A percentile compares a stretch with the other conserved stretches of the same genome.
These are phyloP conservation scores for Salix viminalis DNA, from an alignment of 345 rosid genomes.

Conservation along the genomic window DNA sequence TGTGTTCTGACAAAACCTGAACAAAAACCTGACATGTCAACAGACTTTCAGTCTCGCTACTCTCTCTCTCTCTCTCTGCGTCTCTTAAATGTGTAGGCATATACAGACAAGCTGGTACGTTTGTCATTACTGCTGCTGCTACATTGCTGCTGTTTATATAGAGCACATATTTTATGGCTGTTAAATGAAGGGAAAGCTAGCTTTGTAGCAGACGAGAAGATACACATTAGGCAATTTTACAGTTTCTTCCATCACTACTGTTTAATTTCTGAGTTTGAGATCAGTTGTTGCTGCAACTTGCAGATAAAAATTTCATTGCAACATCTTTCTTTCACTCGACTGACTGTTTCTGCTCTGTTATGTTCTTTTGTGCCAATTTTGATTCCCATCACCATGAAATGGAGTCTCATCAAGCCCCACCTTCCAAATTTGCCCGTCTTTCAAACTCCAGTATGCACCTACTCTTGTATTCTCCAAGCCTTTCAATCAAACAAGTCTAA, in stretches of 20 bases:
- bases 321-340: background rate
- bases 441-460: slow-evolving; percentile 8
- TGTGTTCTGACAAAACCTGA: slow-evolving; percentile 14
- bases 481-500: background rate
- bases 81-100: background rate
- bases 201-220: background rate
- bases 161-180: background rate
- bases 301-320: background rate
- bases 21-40: slow-evolving; percentile 4
- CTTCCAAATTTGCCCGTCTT: slow-evolving; percentile 25
- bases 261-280: background rate
- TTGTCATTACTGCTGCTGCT: background rate
- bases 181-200: background rate
- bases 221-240: background rate
- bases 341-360: background rate
- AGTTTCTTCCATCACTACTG: background rate
- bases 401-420: slow-evolving; percentile 28
- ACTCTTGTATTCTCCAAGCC: background rate
- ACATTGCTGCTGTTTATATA: background rate
- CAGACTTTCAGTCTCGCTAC: background rate
- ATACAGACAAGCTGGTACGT: background rate
- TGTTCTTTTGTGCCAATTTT: slow-evolving; percentile 4
- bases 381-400: slow-evolving; percentile 11
- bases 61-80: background rate
- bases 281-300: slow-evolving; percentile 5